phyloP scores from a whole-genome alignment of 108 stramenopile species.

The Skeletonema marinoi region DNA sequence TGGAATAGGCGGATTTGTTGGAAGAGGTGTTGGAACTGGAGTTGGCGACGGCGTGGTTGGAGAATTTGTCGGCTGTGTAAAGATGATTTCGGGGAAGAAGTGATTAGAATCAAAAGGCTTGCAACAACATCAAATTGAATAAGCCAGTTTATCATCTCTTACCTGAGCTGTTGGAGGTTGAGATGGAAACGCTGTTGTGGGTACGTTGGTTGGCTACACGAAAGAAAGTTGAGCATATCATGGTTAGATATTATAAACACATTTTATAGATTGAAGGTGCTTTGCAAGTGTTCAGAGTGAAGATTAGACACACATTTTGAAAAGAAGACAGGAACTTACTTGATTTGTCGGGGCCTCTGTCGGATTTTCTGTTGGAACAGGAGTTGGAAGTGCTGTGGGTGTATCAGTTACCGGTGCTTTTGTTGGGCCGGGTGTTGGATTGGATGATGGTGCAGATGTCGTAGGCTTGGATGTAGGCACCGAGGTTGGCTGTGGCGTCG shows the following conservation, averaged over 20 bases:
- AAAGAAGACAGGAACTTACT: neutral
- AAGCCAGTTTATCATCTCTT: neutral
- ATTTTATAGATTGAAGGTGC: neutral
- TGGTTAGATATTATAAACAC: neutral
- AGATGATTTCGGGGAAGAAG: neutral
- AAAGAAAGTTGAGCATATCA: neutral
- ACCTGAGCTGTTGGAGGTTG: neutral
- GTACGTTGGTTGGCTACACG: neutral
- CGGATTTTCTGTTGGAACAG: neutral
- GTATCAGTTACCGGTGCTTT: too few relatives aligned
- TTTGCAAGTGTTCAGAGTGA: too few relatives aligned
- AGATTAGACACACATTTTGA: too few relatives aligned
- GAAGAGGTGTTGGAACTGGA: neutral
- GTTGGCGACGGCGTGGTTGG: neutral
- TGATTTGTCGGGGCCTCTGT: neutral
- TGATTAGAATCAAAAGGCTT: neutral
- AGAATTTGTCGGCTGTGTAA: neutral
- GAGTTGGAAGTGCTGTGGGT: too few relatives aligned
- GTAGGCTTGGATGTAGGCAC: too few relatives aligned
- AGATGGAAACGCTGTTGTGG: neutral
- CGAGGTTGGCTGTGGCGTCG: too few relatives aligned
- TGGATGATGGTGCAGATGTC: too few relatives aligned
- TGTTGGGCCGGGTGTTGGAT: too few relatives aligned
- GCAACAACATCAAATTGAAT: neutral
- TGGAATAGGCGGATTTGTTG: neutral